These are phyloP conservation scores for Entomophthora muscae DNA, from an alignment of 371 early-diverging fungal species.

Conservation along the genomic window DNA sequence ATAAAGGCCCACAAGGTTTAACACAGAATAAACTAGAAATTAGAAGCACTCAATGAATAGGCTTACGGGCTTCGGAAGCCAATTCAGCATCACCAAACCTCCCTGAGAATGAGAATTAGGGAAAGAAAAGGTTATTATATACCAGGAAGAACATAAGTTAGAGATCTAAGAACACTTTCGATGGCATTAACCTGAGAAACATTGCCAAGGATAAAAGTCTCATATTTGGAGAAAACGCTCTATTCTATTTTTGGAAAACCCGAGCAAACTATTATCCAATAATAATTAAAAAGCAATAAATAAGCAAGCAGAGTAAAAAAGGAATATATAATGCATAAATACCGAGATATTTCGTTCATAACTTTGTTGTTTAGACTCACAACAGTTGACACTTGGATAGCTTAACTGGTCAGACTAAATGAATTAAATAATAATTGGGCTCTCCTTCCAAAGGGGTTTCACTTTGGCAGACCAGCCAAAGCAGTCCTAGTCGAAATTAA, in stretches of 20 bases:
- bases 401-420: too few relatives aligned
- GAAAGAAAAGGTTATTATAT: slow-evolving; percentile 9
- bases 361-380: too few relatives aligned
- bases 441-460: too few relatives aligned
- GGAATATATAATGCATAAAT: background rate
- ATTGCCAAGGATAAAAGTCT: slow-evolving; percentile 60
- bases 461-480: too few relatives aligned
- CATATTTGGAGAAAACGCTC: slow-evolving; percentile 24
- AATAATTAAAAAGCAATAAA: background rate
- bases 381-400: too few relatives aligned
- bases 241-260: background rate
- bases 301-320: background rate
- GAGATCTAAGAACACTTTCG: slow-evolving; percentile 65
- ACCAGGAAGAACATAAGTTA: slow-evolving; percentile 87
- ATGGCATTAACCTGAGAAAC: slow-evolving; percentile 74
- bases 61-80: slow-evolving; percentile 72
- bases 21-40: slow-evolving; percentile 50
- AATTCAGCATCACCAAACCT: slow-evolving; percentile 86
- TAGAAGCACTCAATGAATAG: background rate
- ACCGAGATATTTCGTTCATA: background rate
- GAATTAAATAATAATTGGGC: too few relatives aligned
- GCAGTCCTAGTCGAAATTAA: too few relatives aligned
- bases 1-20: slow-evolving; percentile 67
- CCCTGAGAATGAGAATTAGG: slow-evolving; percentile 26
- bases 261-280: background rate